Percentiles rank a stretch among this genome's conserved stretches.
phyloP scores from a whole-genome alignment of 2,329 filamentous ascomycete genomes.

The Herpotrichia juniperi region DNA sequence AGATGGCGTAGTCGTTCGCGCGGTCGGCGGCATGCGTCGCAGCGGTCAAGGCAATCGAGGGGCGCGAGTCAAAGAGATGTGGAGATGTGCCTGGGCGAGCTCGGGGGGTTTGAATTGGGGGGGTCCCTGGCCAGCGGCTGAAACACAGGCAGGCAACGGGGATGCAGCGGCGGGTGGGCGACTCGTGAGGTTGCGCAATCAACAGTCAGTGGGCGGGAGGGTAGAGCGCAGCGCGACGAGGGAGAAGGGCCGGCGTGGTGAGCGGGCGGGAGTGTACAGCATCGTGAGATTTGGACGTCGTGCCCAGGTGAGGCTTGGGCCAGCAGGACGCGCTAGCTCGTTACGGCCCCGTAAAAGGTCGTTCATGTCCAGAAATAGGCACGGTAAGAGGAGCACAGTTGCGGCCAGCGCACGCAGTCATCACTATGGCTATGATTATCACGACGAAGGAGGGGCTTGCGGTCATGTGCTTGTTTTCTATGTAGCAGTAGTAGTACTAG shows the following conservation, averaged over 20 bases:
- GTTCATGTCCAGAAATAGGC: not conserved
- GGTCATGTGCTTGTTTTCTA: not conserved
- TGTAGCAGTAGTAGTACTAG: not conserved
- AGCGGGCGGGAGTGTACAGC: not conserved
- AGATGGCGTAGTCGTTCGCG: constrained; percentile 7
- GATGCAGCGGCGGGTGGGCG: not conserved
- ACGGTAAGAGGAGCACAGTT: not conserved
- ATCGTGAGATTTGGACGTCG: not conserved
- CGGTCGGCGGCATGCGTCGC: constrained; percentile 24
- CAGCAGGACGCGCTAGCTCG: not conserved
- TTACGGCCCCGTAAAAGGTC: not conserved
- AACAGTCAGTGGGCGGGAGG: not conserved
- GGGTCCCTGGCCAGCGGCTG: constrained; percentile 30
- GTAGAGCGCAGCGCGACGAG: not conserved
- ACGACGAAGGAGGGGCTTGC: too few relatives aligned
- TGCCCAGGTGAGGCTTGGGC: not conserved
- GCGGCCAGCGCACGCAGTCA: not conserved
- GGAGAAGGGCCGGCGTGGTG: not conserved
- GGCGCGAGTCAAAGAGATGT: constrained; percentile 14
- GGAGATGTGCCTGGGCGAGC: constrained; percentile 9
- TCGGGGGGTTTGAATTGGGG: constrained; percentile 21
- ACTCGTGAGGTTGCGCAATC: constrained; percentile 4
- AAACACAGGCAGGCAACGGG: constrained; percentile 29
- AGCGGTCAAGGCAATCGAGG: constrained; percentile 15
- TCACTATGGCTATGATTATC: too few relatives aligned